Conservation (phyloP, 306 rosid species). For the Quercus mongolica region DNA sequence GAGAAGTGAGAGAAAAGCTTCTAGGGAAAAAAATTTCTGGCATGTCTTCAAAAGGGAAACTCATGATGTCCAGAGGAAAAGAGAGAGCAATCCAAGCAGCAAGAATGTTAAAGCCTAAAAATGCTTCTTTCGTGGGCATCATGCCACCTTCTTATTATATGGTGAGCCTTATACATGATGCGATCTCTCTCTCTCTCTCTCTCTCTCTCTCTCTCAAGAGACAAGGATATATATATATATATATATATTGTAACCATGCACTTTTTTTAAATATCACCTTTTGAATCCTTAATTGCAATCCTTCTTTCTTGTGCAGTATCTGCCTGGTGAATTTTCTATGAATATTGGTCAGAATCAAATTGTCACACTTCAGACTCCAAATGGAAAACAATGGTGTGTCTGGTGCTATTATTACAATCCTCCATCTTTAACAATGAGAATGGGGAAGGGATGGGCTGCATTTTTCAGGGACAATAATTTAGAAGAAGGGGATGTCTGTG, state of each 20-base stretch:
- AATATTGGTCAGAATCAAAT: neutral
- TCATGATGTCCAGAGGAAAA: neutral
- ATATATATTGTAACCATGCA: neutral
- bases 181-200: neutral
- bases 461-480: conserved; percentile 16
- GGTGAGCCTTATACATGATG: neutral
- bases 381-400: neutral
- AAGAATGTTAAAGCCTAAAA: neutral
- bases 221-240: too few relatives aligned
- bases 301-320: neutral
- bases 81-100: neutral
- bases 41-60: neutral
- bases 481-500: conserved; percentile 29
- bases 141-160: neutral
- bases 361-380: neutral
- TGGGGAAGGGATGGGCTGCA: neutral
- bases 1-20: neutral
- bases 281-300: neutral
- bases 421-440: neutral
- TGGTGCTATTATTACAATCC: neutral
- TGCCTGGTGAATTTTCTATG: conserved; percentile 2
- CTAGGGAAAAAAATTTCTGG: neutral
- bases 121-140: conserved; percentile 11
- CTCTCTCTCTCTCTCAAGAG: too few relatives aligned
- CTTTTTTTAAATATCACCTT: neutral